Base-by-base conservation (phyloP, 352 stramenopile species). In the Phytophthora melonis region DNA sequence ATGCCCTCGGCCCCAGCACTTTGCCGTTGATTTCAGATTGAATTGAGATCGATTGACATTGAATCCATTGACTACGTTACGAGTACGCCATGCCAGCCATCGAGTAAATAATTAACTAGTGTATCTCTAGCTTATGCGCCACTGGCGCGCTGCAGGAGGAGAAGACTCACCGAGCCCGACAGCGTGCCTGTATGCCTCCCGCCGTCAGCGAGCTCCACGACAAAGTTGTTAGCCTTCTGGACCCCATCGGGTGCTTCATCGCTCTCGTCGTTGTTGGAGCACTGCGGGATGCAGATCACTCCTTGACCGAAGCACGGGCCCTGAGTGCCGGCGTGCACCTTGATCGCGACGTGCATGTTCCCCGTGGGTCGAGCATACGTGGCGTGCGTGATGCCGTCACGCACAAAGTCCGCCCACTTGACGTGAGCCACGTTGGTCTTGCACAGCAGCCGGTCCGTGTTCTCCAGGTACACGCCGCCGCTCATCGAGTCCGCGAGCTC, bases 341-440 rank as follows among this genome's bases (percentile, higher is more conserved):
- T 94, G 64, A 94, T 80, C 10, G 84, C 85, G 13, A 89, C 82
- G 70, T 94, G 87, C 85, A 93, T 94, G 49, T 75, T 70, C 16
- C 74, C 74, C 41, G 86, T 86, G 30, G 79, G 79, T 13, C 86
- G 82, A 23, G 78, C 79, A 25, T 88, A 85, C 14, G 87, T 94
- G 21, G 78, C 67, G 75, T 94, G 87, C 10, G 75, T 78, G 50
- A 90, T 69, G 21, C 87, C 85, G 19, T 84, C 68, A 2, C 77
- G 74, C 45, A 86, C 70, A 45, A 90, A 90, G 64, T 87, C 76
- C 3, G 58, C 47, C 82, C 82, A 88, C 53, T 80, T 84, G 50
- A 75, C 54, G 49, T 86, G 79, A 65, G 79, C 80, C 5, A 86
- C 79, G 68, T 87, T 90, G 57, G 80, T 82, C 59, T 79, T 81